Base-by-base conservation (phyloP, 2,329 filamentous ascomycete genomes). In the Leptoxyphium fumago region DNA sequence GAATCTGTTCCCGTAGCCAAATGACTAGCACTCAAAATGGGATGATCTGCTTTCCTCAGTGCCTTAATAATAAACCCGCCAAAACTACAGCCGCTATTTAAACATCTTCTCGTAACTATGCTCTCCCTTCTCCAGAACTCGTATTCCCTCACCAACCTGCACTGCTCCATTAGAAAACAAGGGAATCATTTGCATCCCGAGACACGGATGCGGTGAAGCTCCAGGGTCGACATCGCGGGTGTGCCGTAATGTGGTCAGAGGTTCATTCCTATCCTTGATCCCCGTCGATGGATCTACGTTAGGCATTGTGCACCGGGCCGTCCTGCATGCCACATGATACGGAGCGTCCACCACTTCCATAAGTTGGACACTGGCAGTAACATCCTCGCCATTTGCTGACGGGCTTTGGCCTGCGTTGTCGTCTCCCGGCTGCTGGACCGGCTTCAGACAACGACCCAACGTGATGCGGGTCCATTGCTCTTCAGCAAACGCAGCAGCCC, bases 271-370 rank as follows among this genome's bases (percentile, higher is more conserved):
- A 41, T 61, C 57, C 49, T 54, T 30, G 17, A 70, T 55, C n/a
- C 73, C 82, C 5, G 67, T 77, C 14, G 66, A 65, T 0, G 72
- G 80, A 57, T 84, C 71, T 1, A 84, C 77, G 51, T 85, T 85
- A 15, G 80, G 80, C 52, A 86, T 60, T 52, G 78, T 82, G 63
- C 82, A 85, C 44, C 81, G 71, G 1, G 78, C 75, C 1, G 80
- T 83, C 28, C 80, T 74, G 53, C 78, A 80, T 0, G 77, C 68
- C 10, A 75, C 64, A 47, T 77, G 68, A 45, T 72, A 74, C 11
- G 67, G 65, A 2, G 61, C 62, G 5, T 66, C 66, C 9, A 41
- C 46, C 15, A 46, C 46, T 13, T 45, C 47, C 6, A 50, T 30
- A 21, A 43, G 40, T n/a, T 49, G 17, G 6, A 41, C 28, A 15